phyloP scores from a whole-genome alignment of 345 rosid species.

The Clarkia xantiana region DNA sequence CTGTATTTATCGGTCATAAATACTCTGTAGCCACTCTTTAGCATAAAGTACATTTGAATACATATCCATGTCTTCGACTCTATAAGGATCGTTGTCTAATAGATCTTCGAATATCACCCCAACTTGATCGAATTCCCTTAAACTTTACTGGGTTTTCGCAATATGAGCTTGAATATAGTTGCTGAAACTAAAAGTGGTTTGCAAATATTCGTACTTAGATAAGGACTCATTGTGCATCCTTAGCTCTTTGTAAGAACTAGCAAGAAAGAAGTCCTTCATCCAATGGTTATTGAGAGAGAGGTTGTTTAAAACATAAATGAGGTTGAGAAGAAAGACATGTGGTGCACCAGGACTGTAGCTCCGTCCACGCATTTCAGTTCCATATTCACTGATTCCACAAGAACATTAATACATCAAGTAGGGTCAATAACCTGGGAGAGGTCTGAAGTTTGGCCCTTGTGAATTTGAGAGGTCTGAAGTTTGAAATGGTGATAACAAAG shows the following conservation, averaged over 20 bases:
- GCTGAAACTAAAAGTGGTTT: conserved; percentile 62
- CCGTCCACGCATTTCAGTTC: conserved; percentile 99
- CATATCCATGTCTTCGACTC: conserved; percentile 96
- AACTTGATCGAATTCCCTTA: conserved; percentile 89
- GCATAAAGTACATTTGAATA: conserved; percentile 92
- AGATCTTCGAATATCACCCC: conserved; percentile 89
- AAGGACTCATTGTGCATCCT: conserved; percentile 77
- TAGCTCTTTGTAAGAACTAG: conserved; percentile 70
- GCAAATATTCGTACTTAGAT: conserved; percentile 59
- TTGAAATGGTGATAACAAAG: too few species aligned
- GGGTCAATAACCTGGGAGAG: too few species aligned
- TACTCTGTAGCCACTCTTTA: conserved; percentile 85
- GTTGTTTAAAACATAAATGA: conserved; percentile 50
- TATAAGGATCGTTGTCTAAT: conserved; percentile 61
- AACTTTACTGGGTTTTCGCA: conserved; percentile 81
- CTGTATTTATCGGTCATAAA: conserved; percentile 79
- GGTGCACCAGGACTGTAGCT: conserved; percentile 71
- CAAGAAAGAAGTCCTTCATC: conserved; percentile 98
- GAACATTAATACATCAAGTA: too few species aligned
- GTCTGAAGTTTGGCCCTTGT: too few species aligned
- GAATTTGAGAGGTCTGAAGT: too few species aligned
- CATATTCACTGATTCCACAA: conserved; percentile 88
- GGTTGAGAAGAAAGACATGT: too few species aligned
- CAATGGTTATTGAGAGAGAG: conserved; percentile 74
- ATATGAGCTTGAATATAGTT: conserved; percentile 86